phyloP scores from a whole-genome alignment of 1,284 basidiomycete species.

The Ceratorhiza oryzae-sativae region DNA sequence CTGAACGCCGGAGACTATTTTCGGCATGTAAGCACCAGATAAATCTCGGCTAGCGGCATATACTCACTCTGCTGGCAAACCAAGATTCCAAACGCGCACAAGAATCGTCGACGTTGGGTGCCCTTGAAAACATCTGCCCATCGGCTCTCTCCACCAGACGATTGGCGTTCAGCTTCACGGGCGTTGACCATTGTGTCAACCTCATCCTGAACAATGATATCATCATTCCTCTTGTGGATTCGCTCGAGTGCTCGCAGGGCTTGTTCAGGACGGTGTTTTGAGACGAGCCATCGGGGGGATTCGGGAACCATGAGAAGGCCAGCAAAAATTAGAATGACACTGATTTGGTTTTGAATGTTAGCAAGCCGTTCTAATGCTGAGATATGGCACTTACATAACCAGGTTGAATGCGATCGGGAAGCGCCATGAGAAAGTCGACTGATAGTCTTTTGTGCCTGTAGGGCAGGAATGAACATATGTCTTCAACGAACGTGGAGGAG shows the following conservation, averaged over 20 bases:
- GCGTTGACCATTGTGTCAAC: constrained; percentile 52
- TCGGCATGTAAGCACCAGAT: not conserved
- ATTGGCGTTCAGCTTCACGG: constrained; percentile 50
- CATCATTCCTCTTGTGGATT: constrained; percentile 53
- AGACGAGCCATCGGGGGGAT: constrained; percentile 52
- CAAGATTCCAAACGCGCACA: constrained; percentile 54
- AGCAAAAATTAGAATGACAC: constrained; percentile 51
- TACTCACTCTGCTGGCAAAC: constrained; percentile 51
- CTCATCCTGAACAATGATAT: constrained; percentile 50
- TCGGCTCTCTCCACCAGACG: constrained; percentile 49
- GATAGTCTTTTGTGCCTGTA: constrained; percentile 42
- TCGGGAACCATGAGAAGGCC: constrained; percentile 43
- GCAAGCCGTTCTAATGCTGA: no score
- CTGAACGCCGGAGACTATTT: constrained; percentile 48
- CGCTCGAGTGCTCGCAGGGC: constrained; percentile 50
- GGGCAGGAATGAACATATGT: not conserved
- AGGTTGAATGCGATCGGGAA: constrained; percentile 56
- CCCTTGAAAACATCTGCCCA: constrained; percentile 52
- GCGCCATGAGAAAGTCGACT: constrained; percentile 48
- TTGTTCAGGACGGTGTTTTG: constrained; percentile 43
- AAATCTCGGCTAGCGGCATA: constrained; percentile 44
- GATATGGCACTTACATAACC: constrained; percentile 49
- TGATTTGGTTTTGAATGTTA: constrained; percentile 28
- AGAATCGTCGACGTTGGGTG: constrained; percentile 48
- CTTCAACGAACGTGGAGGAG: constrained; percentile 2